These are phyloP conservation scores for Choanephora cucurbitarum DNA, from an alignment of 371 early-diverging fungal species.

Conservation along the genomic window DNA sequence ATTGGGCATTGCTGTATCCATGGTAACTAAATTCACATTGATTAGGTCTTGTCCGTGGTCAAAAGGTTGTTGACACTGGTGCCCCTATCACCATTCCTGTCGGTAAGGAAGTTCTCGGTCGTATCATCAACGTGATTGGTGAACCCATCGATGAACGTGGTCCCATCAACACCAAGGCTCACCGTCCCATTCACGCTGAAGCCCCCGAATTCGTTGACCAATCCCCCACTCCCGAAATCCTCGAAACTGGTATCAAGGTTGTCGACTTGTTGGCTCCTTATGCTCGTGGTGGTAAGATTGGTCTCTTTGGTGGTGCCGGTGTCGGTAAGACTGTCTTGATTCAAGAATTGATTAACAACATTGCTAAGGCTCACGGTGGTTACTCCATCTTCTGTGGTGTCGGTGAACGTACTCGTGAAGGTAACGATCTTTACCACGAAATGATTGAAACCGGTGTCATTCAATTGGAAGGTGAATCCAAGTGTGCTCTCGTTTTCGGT, in stretches of 20 bases:
- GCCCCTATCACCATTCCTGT: constrained; percentile 93
- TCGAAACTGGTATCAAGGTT: constrained; percentile 99
- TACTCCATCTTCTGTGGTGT: constrained; percentile 98
- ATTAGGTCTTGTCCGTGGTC: constrained; percentile 96
- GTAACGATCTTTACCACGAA: constrained; percentile 98
- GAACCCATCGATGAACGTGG: constrained; percentile 98
- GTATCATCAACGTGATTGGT: constrained; percentile 98
- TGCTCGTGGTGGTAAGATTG: constrained; percentile 98
- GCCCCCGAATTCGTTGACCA: constrained; percentile 97
- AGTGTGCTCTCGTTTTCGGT: constrained; percentile 96
- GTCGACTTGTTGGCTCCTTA: constrained; percentile 98
- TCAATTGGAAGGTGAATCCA: constrained; percentile 92
- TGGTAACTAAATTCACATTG: background rate
- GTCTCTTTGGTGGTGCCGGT: constrained; percentile 98
- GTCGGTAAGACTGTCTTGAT: constrained; percentile 99
- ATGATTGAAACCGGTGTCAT: constrained; percentile 96
- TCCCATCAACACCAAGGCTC: constrained; percentile 90
- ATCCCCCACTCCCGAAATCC: constrained; percentile 94
- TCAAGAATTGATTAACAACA: constrained; percentile 98
- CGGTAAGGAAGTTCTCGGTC: constrained; percentile 94
- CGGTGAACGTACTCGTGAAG: constrained; percentile 98
- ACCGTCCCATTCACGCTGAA: constrained; percentile 89
- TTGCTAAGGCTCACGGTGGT: constrained; percentile 98
- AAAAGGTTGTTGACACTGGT: constrained; percentile 93
- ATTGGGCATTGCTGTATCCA: too few species aligned